Conservation (phyloP, 495 filamentous ascomycete species). For the Xylaria castorea region DNA sequence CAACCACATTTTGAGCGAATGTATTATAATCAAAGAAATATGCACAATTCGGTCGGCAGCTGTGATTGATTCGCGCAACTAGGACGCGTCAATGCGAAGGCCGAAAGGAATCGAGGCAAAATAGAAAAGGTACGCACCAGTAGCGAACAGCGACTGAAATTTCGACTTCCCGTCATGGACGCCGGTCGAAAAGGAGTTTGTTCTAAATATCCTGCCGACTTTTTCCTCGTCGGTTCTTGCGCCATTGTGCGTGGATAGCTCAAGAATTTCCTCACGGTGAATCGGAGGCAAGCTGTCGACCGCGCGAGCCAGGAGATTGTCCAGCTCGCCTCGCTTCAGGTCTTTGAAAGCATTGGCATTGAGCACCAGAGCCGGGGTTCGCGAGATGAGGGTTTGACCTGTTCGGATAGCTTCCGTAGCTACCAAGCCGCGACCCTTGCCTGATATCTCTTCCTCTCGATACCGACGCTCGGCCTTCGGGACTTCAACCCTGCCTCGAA, state of each 20-base stretch:
- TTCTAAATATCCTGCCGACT: conserved; percentile 41
- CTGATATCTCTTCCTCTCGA: conserved; percentile 34
- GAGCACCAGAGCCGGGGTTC: conserved; percentile 43
- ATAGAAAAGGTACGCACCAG: background rate
- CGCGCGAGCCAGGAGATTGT: conserved; percentile 37
- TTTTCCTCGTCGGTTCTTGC: conserved; percentile 27
- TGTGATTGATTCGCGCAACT: conserved; percentile 52
- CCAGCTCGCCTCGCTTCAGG: conserved; percentile 31
- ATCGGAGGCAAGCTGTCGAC: conserved; percentile 34
- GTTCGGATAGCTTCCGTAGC: conserved; percentile 36
- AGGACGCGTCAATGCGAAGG: background rate
- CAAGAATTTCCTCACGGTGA: conserved; percentile 34
- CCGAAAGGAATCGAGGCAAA: background rate
- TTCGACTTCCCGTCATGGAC: conserved; percentile 35
- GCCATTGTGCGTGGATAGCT: conserved; percentile 34
- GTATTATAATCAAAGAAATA: conserved; percentile 44
- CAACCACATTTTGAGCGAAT: conserved; percentile 47
- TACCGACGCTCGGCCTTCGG: conserved; percentile 24
- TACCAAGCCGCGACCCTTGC: conserved; percentile 45
- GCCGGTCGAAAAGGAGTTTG: conserved; percentile 42
- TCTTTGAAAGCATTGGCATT: conserved; percentile 39
- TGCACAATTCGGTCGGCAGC: conserved; percentile 52
- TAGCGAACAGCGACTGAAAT: conserved; percentile 38
- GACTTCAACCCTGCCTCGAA: background rate
- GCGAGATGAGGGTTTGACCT: conserved; percentile 41